Conservation (phyloP, 768 basidiomycete genomes). For the Cyathus striatus region DNA sequence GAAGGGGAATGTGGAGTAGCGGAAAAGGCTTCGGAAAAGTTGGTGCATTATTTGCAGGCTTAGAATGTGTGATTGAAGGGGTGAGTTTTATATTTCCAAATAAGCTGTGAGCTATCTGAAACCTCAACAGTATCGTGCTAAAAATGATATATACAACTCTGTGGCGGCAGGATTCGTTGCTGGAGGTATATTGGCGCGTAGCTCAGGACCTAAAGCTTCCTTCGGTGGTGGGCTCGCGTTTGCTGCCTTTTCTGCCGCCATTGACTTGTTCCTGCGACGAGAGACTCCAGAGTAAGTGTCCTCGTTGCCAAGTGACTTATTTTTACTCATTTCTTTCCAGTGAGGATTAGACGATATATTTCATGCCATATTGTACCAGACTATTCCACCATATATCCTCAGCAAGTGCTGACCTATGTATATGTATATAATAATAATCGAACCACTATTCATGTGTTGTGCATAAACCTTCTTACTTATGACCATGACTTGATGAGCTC, state of each 20-base stretch:
- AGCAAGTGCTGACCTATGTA: too few species aligned
- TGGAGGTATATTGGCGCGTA: conserved; percentile 83
- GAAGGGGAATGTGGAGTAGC: conserved; percentile 81
- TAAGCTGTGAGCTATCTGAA: background rate
- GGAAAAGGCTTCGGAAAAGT: conserved; percentile 95
- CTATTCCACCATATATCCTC: background rate
- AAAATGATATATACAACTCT: conserved; percentile 92
- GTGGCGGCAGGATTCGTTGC: conserved; percentile 83
- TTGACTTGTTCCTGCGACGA: conserved; percentile 80
- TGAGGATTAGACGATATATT: conserved; percentile 51
- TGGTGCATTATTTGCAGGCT: conserved; percentile 89
- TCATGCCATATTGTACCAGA: conserved; percentile 9
- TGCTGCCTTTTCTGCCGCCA: conserved; percentile 87
- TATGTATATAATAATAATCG: too few species aligned
- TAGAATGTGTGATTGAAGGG: conserved; percentile 93
- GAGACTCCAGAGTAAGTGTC: conserved; percentile 71
- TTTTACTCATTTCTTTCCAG: conserved; percentile 7
- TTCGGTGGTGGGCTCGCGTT: conserved; percentile 89
- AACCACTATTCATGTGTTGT: too few species aligned
- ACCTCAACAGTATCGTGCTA: conserved; percentile 80
- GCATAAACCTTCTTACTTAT: too few species aligned
- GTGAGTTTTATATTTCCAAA: conserved; percentile 41
- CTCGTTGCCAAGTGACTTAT: background rate
- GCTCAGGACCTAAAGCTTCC: conserved; percentile 82
- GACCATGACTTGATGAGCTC: too few species aligned